Evolutionary conservation across 1,284 basidiomycete species (phyloP).

Genomic region (Ganoderma leucocontextum): DNA sequence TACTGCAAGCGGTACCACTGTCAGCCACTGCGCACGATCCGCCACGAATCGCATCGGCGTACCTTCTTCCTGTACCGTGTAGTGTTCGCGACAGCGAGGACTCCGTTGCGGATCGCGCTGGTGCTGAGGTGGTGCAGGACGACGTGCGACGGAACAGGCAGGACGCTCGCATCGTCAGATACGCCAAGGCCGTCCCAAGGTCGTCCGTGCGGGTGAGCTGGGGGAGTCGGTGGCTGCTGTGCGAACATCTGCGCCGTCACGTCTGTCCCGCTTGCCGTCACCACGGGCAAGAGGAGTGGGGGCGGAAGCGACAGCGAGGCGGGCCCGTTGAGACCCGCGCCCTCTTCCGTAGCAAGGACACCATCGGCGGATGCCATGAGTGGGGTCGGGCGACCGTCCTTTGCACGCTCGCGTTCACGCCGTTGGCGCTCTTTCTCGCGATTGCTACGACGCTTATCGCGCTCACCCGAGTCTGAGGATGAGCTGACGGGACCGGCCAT

Average conservation of each 20-base stretch:
- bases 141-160: constrained; percentile 95
- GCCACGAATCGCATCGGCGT: constrained; percentile 24
- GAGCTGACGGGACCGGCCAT: constrained; percentile 31
- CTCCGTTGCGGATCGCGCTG: constrained; percentile 94
- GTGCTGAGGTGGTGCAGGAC: constrained; percentile 97
- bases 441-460: constrained; percentile 30
- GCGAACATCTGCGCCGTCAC: constrained; percentile 39
- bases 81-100: constrained; percentile 93
- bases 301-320: constrained; percentile 24
- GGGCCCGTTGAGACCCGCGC: constrained; percentile 20
- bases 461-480: constrained; percentile 26
- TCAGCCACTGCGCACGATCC: constrained; percentile 20
- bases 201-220: constrained; percentile 20
- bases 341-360: constrained; percentile 19
- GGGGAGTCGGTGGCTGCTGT: constrained; percentile 28
- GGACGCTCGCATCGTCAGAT: constrained; percentile 91
- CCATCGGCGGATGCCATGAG: constrained; percentile 37
- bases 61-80: constrained; percentile 96
- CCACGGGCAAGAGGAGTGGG: constrained; percentile 45
- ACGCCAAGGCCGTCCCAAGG: constrained; percentile 52
- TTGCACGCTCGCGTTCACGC: constrained; percentile 33
- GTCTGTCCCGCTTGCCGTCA: constrained; percentile 54
- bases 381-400: constrained; percentile 35
- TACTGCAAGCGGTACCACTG: constrained; percentile 49
- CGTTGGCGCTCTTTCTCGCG: constrained; percentile 34